Percentiles rank a stretch among this genome's conserved stretches.
phyloP scores from a whole-genome alignment of 2,329 filamentous ascomycete species.

The Colletotrichum plurivorum region DNA sequence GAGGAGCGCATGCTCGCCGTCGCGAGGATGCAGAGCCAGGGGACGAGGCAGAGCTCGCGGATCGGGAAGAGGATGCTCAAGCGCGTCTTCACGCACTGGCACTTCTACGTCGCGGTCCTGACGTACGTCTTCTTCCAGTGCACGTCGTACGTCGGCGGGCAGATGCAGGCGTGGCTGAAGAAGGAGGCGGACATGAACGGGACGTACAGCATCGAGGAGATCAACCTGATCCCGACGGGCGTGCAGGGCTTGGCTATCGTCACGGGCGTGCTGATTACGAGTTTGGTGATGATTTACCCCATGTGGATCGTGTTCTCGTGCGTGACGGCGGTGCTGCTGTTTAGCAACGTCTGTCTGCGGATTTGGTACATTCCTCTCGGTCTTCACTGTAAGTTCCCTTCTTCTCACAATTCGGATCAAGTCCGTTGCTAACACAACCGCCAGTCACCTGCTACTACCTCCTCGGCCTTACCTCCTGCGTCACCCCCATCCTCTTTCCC shows the following conservation, averaged over 20 bases:
- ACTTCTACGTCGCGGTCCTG: slow-evolving; percentile 45
- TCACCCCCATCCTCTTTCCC: slow-evolving; percentile 41
- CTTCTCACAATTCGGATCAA: not conserved
- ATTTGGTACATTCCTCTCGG: slow-evolving; percentile 41
- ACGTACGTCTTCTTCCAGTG: slow-evolving; percentile 45
- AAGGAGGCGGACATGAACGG: slow-evolving; percentile 40
- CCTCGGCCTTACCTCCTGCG: slow-evolving; percentile 38
- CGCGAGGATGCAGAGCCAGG: slow-evolving; percentile 45
- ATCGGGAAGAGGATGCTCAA: slow-evolving; percentile 46
- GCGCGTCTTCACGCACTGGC: slow-evolving; percentile 46
- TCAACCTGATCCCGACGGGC: slow-evolving; percentile 42
- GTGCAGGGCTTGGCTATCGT: slow-evolving; percentile 44
- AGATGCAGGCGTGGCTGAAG: slow-evolving; percentile 43
- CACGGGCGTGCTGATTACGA: slow-evolving; percentile 43
- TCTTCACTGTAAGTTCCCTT: slow-evolving; percentile 30
- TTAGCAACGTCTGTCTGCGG: slow-evolving; percentile 37
- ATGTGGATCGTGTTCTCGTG: slow-evolving; percentile 47
- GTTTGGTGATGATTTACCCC: slow-evolving; percentile 49
- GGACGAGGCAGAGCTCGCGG: slow-evolving; percentile 37
- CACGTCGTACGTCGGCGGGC: slow-evolving; percentile 39
- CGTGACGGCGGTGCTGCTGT: slow-evolving; percentile 39
- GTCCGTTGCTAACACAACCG: not conserved
- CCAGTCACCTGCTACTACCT: slow-evolving; percentile 39
- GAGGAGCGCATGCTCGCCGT: slow-evolving; percentile 50
- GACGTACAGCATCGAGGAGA: slow-evolving; percentile 31